A percentile compares a stretch with the other conserved stretches of the same genome.
phyloP scores from a whole-genome alignment of 306 rosid genomes.

The barrel medic (Medicago truncatula) region DNA sequence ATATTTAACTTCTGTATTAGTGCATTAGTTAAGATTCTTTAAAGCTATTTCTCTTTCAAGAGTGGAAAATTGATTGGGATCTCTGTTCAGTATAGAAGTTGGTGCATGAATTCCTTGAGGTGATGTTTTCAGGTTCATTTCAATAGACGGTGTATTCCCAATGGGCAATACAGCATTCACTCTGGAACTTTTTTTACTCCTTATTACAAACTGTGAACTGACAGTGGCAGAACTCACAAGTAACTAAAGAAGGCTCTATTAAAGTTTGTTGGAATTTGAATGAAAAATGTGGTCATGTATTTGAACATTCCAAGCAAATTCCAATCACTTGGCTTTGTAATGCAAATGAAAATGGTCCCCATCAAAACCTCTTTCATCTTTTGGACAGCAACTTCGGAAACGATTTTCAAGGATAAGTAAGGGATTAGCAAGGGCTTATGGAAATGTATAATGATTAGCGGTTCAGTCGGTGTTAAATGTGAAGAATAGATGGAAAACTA shows the following conservation, averaged over 20 bases:
- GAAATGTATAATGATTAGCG: conserved; percentile 15
- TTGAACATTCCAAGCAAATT: conserved; percentile 4
- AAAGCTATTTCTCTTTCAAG: conserved; percentile 30
- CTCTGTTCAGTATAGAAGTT: conserved; percentile 1
- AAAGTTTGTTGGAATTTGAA: conserved; percentile 18
- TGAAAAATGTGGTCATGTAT: conserved; percentile 3
- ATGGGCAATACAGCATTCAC: neutral
- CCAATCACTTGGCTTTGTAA: conserved; percentile 16
- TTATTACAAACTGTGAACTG: neutral
- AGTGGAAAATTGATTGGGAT: conserved; percentile 30
- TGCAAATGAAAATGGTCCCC: conserved; percentile 9
- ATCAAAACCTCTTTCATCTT: conserved; percentile 28
- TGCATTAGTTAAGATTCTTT: conserved; percentile 9
- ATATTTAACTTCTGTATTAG: conserved; percentile 20
- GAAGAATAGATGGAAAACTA: conserved; percentile 5
- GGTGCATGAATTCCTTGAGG: conserved; percentile 12
- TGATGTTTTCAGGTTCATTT: conserved; percentile 28
- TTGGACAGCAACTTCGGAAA: conserved; percentile 7
- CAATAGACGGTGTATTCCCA: conserved; percentile 18
- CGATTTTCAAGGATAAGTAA: neutral
- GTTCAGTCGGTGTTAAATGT: conserved; percentile 9
- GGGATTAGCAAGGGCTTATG: neutral
- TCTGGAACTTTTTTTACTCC: neutral
- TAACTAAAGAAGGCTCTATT: conserved; percentile 31
- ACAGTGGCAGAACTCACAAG: conserved; percentile 9